These are phyloP conservation scores for Gonium pectorale DNA, from an alignment of 139 green algal genomes.

Conservation along the genomic window DNA sequence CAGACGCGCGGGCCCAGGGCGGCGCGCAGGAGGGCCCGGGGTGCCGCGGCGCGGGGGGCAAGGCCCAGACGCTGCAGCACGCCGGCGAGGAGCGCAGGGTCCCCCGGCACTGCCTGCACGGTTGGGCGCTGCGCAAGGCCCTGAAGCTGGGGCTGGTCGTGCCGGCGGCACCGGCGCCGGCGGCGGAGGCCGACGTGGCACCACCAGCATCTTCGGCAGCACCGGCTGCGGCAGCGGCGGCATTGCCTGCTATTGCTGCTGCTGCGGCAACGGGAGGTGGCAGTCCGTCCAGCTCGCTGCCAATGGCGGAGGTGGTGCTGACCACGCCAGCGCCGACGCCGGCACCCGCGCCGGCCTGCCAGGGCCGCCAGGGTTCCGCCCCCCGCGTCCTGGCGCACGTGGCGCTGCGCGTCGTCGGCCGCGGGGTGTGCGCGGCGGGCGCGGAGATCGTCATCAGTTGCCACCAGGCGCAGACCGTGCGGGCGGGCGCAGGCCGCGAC, in stretches of 20 bases:
- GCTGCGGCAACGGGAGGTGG: background rate
- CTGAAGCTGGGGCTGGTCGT: background rate
- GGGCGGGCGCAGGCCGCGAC: background rate
- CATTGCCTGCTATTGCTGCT: background rate
- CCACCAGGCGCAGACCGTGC: background rate
- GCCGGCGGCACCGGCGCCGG: background rate
- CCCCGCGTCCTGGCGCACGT: conserved; percentile 35
- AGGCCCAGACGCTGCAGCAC: background rate
- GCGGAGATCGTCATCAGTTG: conserved; percentile 34
- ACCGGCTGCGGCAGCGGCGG: background rate
- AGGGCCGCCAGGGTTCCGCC: too few species aligned
- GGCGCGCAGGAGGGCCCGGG: background rate
- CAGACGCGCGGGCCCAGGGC: background rate
- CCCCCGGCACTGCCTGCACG: conserved; percentile 11
- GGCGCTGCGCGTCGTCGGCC: conserved; percentile 32
- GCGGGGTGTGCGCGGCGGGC: conserved; percentile 42
- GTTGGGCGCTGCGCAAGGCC: conserved; percentile 33
- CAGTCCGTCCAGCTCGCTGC: background rate
- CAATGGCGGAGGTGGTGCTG: background rate
- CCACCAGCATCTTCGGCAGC: background rate
- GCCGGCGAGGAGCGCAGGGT: background rate
- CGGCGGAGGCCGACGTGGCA: background rate
- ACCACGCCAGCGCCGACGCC: background rate
- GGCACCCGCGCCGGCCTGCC: too few species aligned
- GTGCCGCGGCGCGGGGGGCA: background rate